A percentile compares a stretch with the other conserved stretches of the same genome.
Evolutionary conservation across 768 basidiomycete species (phyloP).

Genomic region (Tylopilus sp.): DNA sequence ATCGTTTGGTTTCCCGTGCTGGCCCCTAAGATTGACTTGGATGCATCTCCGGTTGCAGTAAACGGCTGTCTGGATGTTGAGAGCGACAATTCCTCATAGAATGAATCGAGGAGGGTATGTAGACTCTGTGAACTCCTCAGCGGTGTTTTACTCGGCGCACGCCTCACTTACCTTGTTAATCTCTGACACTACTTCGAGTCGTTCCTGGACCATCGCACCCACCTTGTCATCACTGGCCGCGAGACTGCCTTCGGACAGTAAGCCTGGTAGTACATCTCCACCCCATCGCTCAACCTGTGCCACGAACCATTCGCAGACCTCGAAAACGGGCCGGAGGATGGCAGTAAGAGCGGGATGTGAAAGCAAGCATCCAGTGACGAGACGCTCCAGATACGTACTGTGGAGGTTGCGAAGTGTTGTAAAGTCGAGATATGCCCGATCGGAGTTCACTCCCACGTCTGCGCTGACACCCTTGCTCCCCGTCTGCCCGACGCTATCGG

Average conservation of each 20-base stretch:
- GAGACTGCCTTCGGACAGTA: constrained; percentile 79
- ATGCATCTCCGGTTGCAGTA: constrained; percentile 57
- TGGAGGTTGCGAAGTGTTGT: constrained; percentile 82
- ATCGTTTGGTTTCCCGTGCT: constrained; percentile 46
- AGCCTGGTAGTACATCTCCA: constrained; percentile 81
- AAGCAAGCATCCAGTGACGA: constrained; percentile 77
- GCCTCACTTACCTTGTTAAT: constrained; percentile 61
- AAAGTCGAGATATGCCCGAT: constrained; percentile 63
- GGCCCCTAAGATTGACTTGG: constrained; percentile 65
- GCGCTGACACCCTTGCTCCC: constrained; percentile 5
- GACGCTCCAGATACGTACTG: constrained; percentile 71
- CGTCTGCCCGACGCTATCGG: constrained; percentile 16
- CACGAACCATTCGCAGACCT: constrained; percentile 83
- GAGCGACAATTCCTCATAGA: constrained; percentile 76
- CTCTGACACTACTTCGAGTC: constrained; percentile 64
- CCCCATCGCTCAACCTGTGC: constrained; percentile 91
- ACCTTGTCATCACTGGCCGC: constrained; percentile 50
- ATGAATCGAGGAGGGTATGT: constrained; percentile 61
- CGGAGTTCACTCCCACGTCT: constrained; percentile 23
- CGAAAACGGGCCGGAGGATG: constrained; percentile 69
- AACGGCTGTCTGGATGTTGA: constrained; percentile 77
- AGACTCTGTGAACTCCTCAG: constrained; percentile 49
- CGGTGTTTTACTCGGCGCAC: background rate
- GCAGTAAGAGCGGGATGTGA: constrained; percentile 60
- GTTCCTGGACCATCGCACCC: constrained; percentile 70